Conservation (phyloP, 2,329 filamentous ascomycete genomes). For the Fusarium miscanthi region DNA sequence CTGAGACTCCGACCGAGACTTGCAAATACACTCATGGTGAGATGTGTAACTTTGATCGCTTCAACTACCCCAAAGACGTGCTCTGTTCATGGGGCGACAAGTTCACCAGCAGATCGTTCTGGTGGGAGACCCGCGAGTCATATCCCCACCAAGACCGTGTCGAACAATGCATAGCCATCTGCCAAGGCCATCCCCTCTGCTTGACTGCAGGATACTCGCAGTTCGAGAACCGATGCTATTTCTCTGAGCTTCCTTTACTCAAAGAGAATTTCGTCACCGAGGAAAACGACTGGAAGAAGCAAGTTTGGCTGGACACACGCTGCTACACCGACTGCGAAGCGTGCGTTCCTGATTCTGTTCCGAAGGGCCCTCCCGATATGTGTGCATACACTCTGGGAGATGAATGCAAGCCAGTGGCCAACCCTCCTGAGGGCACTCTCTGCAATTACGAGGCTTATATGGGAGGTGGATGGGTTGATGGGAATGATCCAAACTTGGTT, state of each 20-base stretch:
- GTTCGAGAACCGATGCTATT: slow-evolving; percentile 7
- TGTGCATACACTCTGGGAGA: background rate
- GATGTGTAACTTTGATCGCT: background rate
- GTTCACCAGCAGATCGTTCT: background rate
- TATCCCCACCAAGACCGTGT: background rate
- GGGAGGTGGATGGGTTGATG: background rate
- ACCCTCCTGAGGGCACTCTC: background rate
- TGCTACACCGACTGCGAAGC: background rate
- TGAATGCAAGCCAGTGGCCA: background rate
- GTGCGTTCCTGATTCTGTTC: background rate
- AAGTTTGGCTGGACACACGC: background rate
- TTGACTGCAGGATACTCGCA: background rate
- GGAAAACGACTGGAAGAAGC: background rate
- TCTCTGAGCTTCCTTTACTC: background rate
- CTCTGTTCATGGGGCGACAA: background rate
- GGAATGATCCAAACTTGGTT: background rate
- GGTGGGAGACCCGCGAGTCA: background rate
- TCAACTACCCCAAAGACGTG: background rate
- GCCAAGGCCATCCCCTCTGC: background rate
- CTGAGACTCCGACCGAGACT: background rate
- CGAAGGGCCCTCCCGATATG: background rate
- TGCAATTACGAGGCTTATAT: slow-evolving; percentile 1
- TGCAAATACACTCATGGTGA: slow-evolving; percentile 10
- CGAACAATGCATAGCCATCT: slow-evolving; percentile 8
- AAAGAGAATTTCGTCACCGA: background rate